phyloP scores from a whole-genome alignment of 192 early-diverging fungal genomes.

The Backusella australiensis region DNA sequence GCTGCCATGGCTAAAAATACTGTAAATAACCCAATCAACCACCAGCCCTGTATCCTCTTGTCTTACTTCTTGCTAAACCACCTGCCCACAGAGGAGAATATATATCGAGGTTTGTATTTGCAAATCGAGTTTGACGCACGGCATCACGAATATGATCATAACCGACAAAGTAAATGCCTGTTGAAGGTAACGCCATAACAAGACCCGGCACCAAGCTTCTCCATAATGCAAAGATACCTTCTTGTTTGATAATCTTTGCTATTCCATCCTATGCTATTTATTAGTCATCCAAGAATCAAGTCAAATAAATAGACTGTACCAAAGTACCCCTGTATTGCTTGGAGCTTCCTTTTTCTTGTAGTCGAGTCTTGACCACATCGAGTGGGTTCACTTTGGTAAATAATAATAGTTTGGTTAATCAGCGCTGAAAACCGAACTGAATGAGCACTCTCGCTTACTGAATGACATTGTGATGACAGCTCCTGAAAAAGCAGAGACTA shows the following conservation, averaged over 20 bases:
- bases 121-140: conserved; percentile 23
- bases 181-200: conserved; percentile 87
- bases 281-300: conserved; percentile 21
- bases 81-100: conserved; percentile 78
- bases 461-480: conserved; percentile 80
- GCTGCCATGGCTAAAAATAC: conserved; percentile 62
- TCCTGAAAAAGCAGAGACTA: conserved; percentile 80
- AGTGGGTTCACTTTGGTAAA: conserved; percentile 79
- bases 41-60: not conserved
- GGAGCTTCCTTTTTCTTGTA: conserved; percentile 49
- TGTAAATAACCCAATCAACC: not conserved
- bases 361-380: conserved; percentile 84
- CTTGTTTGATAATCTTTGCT: conserved; percentile 71
- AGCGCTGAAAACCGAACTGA: conserved; percentile 4
- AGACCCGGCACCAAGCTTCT: conserved; percentile 85
- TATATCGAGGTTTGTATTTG: conserved; percentile 40
- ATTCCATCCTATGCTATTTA: conserved; percentile 55
- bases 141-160: conserved; percentile 83
- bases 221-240: conserved; percentile 84
- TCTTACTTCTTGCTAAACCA: conserved; percentile 67
- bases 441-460: conserved; percentile 43
- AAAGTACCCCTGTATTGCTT: not conserved
- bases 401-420: not conserved
- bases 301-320: not conserved
- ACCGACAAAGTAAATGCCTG: conserved; percentile 92